Percentiles rank a stretch among this genome's conserved stretches.
Conservation (phyloP, 2,329 filamentous ascomycete genomes). For the Xylaria sp. region DNA sequence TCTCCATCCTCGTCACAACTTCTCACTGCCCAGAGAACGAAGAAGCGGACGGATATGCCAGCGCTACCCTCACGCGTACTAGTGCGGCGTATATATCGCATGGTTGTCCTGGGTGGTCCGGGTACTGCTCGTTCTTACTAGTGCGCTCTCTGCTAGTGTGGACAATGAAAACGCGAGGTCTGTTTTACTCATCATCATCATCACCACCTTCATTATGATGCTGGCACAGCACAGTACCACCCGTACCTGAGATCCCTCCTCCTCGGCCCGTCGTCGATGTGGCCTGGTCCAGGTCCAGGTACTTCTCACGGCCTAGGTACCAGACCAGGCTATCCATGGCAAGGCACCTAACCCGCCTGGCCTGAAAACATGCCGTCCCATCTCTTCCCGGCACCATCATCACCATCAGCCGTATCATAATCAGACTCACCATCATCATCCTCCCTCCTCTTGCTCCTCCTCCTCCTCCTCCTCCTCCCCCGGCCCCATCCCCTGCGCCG, state of each 20-base stretch:
- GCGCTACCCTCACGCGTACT: slow-evolving; percentile 32
- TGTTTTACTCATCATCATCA: slow-evolving; percentile 20
- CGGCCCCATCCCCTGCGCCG: slow-evolving; percentile 36
- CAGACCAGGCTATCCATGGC: slow-evolving; percentile 27
- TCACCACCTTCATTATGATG: background rate
- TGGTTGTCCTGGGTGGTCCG: slow-evolving; percentile 7
- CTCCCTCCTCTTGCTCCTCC: slow-evolving; percentile 10
- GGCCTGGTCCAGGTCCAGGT: background rate
- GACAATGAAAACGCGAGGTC: background rate
- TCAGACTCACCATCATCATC: slow-evolving; percentile 14
- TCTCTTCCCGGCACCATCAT: slow-evolving; percentile 20
- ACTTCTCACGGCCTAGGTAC: no score
- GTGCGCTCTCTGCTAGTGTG: background rate
- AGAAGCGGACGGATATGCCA: slow-evolving; percentile 23
- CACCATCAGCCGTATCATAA: slow-evolving; percentile 5
- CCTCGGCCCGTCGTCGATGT: background rate
- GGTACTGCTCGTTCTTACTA: slow-evolving; percentile 17
- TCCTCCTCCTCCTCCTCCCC: slow-evolving; percentile 18
- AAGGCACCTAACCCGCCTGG: slow-evolving; percentile 31
- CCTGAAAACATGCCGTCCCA: slow-evolving; percentile 24
- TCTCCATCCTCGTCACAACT: slow-evolving; percentile 40
- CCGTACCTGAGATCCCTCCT: background rate
- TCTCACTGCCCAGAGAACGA: slow-evolving; percentile 49
- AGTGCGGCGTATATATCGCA: slow-evolving; percentile 33
- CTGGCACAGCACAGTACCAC: background rate